Evolutionary conservation across 345 rosid species (phyloP).

Genomic region (rapeseed (Brassica napus)): Da-Ae NC_063446.1:22715501-22716000

Average conservation of each 20-base stretch:
- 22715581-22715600: constrained; percentile 52
- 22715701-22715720: constrained; percentile 54
- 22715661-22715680: constrained; percentile 51
- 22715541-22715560: constrained; percentile 81
- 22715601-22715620: constrained; percentile 30
- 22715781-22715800: constrained; percentile 35
- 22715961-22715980: neutral
- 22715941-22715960: constrained; percentile 22
- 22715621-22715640: constrained; percentile 43
- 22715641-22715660: constrained; percentile 55
- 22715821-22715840: constrained; percentile 18
- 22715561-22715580: constrained; percentile 51
- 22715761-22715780: constrained; percentile 23
- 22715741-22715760: constrained; percentile 19
- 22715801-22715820: constrained; percentile 15
- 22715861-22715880: neutral
- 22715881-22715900: neutral
- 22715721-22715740: constrained; percentile 22
- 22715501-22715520: constrained; percentile 68
- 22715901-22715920: neutral
- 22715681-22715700: constrained; percentile 52
- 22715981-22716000: constrained; percentile 4
- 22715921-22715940: neutral
- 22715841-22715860: constrained; percentile 5
- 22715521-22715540: constrained; percentile 62